Percentiles rank a stretch among this genome's conserved stretches.
phyloP scores from a whole-genome alignment of 306 rosid species.

The Cucumis cinereus region DNA sequence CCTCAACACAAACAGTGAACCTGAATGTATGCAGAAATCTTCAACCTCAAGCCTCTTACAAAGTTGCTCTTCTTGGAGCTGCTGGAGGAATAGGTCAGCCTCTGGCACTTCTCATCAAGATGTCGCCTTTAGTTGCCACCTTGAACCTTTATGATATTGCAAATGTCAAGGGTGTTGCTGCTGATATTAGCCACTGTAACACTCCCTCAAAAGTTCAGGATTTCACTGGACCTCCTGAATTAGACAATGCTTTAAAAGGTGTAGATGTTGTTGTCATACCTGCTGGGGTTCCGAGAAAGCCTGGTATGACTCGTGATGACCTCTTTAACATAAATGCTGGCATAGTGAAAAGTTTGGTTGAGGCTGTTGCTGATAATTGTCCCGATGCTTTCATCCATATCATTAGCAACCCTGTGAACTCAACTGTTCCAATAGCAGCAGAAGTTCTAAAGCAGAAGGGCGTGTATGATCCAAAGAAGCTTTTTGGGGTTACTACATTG shows the following conservation, averaged over 20 bases:
- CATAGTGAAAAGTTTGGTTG: conserved; percentile 67
- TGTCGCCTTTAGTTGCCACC: conserved; percentile 83
- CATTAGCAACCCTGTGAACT: conserved; percentile 92
- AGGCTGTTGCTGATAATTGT: conserved; percentile 87
- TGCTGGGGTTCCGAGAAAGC: conserved; percentile 97
- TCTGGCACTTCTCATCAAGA: conserved; percentile 77
- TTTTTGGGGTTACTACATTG: conserved; percentile 86
- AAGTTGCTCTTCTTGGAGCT: conserved; percentile 92
- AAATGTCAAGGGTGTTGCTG: conserved; percentile 93
- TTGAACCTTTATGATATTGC: conserved; percentile 89
- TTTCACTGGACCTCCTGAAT: conserved; percentile 75
- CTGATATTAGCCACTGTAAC: conserved; percentile 95
- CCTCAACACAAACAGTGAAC: conserved; percentile 38
- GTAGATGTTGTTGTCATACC: conserved; percentile 87
- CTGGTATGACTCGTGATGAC: conserved; percentile 98
- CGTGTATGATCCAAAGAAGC: conserved; percentile 86
- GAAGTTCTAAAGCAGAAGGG: conserved; percentile 80
- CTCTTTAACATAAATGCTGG: conserved; percentile 95
- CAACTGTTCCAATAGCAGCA: conserved; percentile 89
- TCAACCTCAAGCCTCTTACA: conserved; percentile 76
- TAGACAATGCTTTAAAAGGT: conserved; percentile 50
- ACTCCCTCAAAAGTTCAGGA: conserved; percentile 78
- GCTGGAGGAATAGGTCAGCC: conserved; percentile 98
- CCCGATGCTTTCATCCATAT: conserved; percentile 84
- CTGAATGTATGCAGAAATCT: conserved; percentile 15